Percentiles rank a stretch among this genome's conserved stretches.
Conservation (phyloP, 106 monocot genomes). For the Dioscorea dumetorum region DNA sequence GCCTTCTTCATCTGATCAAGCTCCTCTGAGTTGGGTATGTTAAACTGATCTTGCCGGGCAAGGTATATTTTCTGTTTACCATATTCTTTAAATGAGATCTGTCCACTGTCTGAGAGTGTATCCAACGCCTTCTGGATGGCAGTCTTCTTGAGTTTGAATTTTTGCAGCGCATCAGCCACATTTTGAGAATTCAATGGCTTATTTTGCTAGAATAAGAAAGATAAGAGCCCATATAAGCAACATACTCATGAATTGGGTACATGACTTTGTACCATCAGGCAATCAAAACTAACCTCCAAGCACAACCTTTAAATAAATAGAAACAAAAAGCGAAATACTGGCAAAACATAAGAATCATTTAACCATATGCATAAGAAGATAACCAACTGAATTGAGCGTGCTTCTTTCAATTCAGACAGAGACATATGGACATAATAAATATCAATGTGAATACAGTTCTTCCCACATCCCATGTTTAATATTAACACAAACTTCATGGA, state of each 20-base stretch:
- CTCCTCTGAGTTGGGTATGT: constrained; percentile 79
- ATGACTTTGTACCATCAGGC: background rate
- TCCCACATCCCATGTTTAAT: too few relatives aligned
- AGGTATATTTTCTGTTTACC: constrained; percentile 94
- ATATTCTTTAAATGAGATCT: constrained; percentile 95
- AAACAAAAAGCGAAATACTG: background rate
- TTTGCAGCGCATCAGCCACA: constrained; percentile 93
- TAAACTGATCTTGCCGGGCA: constrained; percentile 89
- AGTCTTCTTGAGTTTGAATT: constrained; percentile 85
- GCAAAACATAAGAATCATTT: too few relatives aligned
- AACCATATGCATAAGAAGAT: too few relatives aligned
- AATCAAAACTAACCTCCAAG: background rate
- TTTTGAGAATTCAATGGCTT: constrained; percentile 89
- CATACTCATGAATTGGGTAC: background rate
- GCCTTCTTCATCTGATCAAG: constrained; percentile 87
- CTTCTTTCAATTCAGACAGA: too few relatives aligned
- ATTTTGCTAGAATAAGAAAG: constrained; percentile 62
- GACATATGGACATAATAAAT: too few relatives aligned
- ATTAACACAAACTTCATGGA: too few relatives aligned
- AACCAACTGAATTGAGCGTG: too few relatives aligned
- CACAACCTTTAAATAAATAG: background rate
- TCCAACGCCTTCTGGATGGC: constrained; percentile 91
- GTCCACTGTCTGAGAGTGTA: constrained; percentile 58
- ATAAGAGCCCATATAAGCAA: too few relatives aligned
- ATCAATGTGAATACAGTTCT: too few relatives aligned